A percentile compares a stretch with the other conserved stretches of the same genome.
Evolutionary conservation across 331 rosid species (phyloP).

Genomic region (Phaseolus coccineus): DNA sequence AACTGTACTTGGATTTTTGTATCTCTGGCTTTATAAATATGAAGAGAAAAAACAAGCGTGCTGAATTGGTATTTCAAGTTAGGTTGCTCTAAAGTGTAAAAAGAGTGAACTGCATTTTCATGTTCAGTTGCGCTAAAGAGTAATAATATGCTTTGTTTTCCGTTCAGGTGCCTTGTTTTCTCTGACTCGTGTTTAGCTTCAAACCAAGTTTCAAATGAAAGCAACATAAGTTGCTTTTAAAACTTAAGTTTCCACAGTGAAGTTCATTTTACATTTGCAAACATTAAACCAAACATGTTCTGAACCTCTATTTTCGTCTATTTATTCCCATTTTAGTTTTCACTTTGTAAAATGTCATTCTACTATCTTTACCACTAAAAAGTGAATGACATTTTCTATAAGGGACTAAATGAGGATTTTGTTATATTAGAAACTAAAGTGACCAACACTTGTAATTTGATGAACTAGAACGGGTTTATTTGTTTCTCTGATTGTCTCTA

Average conservation of each 20-base stretch:
- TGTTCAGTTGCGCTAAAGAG: background rate
- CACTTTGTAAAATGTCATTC: background rate
- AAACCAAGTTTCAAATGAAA: background rate
- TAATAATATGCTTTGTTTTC: background rate
- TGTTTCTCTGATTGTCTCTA: background rate
- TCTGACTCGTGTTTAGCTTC: background rate
- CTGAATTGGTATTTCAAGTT: background rate
- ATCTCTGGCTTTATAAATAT: constrained; percentile 12
- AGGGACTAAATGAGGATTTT: background rate
- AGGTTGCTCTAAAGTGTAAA: background rate
- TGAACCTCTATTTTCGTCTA: background rate
- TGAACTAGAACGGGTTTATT: too few relatives aligned
- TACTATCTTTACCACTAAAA: too few relatives aligned
- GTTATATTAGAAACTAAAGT: background rate
- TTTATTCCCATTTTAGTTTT: background rate
- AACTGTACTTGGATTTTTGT: background rate
- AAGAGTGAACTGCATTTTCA: background rate
- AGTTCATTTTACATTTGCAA: background rate
- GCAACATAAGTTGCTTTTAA: background rate
- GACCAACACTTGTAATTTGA: background rate
- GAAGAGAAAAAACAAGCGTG: background rate
- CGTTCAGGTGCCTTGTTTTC: background rate
- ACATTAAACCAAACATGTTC: background rate
- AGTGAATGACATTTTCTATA: too few relatives aligned
- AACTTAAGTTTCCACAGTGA: background rate